Evolutionary conservation across 1,284 basidiomycete species (phyloP), one percentile per base, ranked within the genome.

Genomic region (Heterobasidion occidentale): DNA sequence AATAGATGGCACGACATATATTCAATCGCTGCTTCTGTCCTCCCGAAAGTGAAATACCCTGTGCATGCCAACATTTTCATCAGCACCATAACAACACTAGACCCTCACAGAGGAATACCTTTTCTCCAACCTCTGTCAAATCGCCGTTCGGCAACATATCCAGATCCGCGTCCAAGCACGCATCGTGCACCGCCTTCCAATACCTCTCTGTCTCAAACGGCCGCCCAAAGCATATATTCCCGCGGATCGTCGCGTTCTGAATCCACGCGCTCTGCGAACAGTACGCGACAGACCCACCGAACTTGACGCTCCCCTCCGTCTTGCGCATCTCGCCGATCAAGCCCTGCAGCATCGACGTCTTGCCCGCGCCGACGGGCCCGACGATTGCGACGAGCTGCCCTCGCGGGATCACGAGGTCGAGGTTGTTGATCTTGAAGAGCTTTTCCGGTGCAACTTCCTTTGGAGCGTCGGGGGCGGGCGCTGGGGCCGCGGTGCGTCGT

Each of bases 101-200:
- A 27, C 19, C 20, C 45, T 27, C 27, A 50, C 47, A n/a, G 34
- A 36, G 19, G 7, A 19, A 7, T n/a, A 70, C 85, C 52, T 72
- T 86, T 71, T 94, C 92, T n/a, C 93, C 93, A 52, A 96, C 94
- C 68, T 94, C 90, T 0, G 94, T 96, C 60, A 88, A 66, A 65
- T 97, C 92, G 4, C 90, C 90, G 58, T 90, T 77, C 1, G 90
- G 86, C 44, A 94, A 76, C 71, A 93, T 82, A 47, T 88, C 87
- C 27, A 95, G 72, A 71, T 95, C 92, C 2, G 84, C 79, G 61
- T 87, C 84, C 34, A 95, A 74, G 64, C 87, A 92, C 0, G 90
- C 80, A 64, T 89, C 84, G 11, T 76, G 75, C 17, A 94, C 74
- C 1, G 86, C 90, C 45, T 80, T 80, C 86, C 86, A 88, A 67